Evolutionary conservation across 495 filamentous ascomycete species (phyloP).

Genomic region (Penicillium psychrofluorescens): DNA sequence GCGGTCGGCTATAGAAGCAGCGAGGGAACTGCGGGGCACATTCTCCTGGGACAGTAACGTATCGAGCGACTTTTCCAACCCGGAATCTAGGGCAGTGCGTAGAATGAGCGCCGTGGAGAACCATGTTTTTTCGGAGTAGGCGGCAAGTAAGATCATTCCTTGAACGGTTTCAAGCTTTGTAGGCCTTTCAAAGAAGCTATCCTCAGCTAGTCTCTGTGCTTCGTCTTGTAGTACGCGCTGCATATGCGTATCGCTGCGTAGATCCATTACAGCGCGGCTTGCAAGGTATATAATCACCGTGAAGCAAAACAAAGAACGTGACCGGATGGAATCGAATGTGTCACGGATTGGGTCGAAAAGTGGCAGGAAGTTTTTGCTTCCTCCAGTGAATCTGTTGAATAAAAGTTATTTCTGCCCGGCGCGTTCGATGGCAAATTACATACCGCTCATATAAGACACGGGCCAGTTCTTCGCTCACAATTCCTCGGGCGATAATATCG

Average conservation of each 20-base stretch:
- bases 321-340: slow-evolving; percentile 37
- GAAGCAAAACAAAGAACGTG: slow-evolving; percentile 37
- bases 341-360: slow-evolving; percentile 38
- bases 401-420: not conserved
- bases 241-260: slow-evolving; percentile 31
- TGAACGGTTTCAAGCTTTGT: slow-evolving; percentile 38
- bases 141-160: slow-evolving; percentile 36
- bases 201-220: slow-evolving; percentile 34
- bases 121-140: slow-evolving; percentile 40
- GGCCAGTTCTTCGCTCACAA: slow-evolving; percentile 32
- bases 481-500: slow-evolving; percentile 32
- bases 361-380: slow-evolving; percentile 33
- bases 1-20: slow-evolving; percentile 33
- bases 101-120: slow-evolving; percentile 38
- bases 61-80: slow-evolving; percentile 35
- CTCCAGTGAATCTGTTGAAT: slow-evolving; percentile 23
- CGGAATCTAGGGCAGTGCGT: slow-evolving; percentile 34
- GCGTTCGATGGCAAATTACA: not conserved
- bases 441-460: slow-evolving; percentile 37
- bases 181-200: slow-evolving; percentile 37
- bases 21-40: slow-evolving; percentile 30
- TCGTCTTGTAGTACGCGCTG: slow-evolving; percentile 39
- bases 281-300: slow-evolving; percentile 37
- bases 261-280: slow-evolving; percentile 30
- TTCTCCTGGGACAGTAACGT: slow-evolving; percentile 28